Base-by-base conservation (phyloP, 23 red algal genomes). In the Pyropia haitanensis region DNA sequence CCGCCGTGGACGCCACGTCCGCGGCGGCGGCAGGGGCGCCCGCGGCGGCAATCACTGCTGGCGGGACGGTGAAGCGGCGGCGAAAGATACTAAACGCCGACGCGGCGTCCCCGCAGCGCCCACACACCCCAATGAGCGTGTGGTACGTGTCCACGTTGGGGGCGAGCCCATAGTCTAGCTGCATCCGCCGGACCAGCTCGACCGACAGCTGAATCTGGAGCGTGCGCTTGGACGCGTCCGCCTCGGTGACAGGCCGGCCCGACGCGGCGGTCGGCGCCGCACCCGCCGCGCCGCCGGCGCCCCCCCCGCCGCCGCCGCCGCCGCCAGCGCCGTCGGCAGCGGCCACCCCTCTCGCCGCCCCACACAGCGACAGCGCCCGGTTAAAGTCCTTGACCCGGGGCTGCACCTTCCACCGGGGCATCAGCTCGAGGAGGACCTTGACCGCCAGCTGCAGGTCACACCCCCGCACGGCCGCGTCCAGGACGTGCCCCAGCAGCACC, bases 111-210 rank as follows among this genome's bases (percentile, higher is more conserved):
- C 70, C 60, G 28, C 39, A 49, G 39, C 22, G 50, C 18, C 81
- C 81, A 20, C 53, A 71, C 0, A 33, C 61, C 49, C 71, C 53
- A 20, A 87, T 70, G 20, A 87, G 63, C 0, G 54, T 34, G 60
- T 87, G 75, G 49, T 87, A 87, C 15, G 81, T 77, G 1, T 46
- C 44, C 9, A 76, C 60, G 53, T 87, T 72, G 27, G 81, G 71
- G 0, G 16, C 15, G 49, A 77, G n/a, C 13, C 63, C 71, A 46
- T 46, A 46, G 39, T 46, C 39, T 9, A 12, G 39, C 39, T 46
- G 39, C 39, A 46, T 46, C 10, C 39, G 39, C 39, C 39, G 39
- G 39, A 46, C 39, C 39, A 46, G 39, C 39, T 46, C 39, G 39
- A 46, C 39, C 39, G 39, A 46, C 39, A 46, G 8, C 8, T 46